Percentiles rank a stretch among this genome's conserved stretches.
Conservation (phyloP, 164 flowering plant genomes). For the Paratinospora sagittata region DNA sequence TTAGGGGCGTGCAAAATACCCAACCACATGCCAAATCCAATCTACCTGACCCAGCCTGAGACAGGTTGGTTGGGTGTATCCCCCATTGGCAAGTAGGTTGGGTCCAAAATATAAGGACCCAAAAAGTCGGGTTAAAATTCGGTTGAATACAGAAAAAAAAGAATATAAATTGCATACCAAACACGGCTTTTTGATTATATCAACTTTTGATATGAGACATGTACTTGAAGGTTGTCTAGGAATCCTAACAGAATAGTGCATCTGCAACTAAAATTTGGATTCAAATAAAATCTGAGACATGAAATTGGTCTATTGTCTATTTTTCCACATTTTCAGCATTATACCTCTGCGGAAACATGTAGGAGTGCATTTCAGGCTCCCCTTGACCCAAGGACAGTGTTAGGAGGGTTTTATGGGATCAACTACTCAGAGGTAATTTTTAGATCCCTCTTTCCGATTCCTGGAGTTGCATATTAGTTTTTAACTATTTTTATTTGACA, state of each 20-base stretch:
- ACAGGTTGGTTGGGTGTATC: too few species aligned
- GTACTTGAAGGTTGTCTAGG: background rate
- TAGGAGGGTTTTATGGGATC: constrained; percentile 81
- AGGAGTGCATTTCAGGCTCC: constrained; percentile 95
- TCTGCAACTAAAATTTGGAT: too few species aligned
- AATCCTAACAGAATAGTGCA: too few species aligned
- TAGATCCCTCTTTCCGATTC: background rate
- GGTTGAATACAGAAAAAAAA: too few species aligned
- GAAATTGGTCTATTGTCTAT: background rate
- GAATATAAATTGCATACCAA: too few species aligned
- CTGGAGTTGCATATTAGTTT: constrained; percentile 8
- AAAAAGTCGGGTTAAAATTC: too few species aligned
- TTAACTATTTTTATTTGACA: constrained; percentile 28
- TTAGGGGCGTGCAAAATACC: too few species aligned
- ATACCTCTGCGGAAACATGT: constrained; percentile 68
- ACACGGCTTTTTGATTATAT: background rate
- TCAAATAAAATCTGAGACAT: background rate
- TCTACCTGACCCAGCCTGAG: too few species aligned
- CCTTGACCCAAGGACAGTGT: constrained; percentile 85
- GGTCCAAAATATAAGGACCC: too few species aligned
- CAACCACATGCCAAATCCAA: too few species aligned
- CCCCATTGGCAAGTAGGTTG: too few species aligned
- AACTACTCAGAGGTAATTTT: constrained; percentile 71
- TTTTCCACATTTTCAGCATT: constrained; percentile 50
- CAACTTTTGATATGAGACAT: background rate